phyloP scores from a whole-genome alignment of 805 yeast species.

The Saccharomycopsis sp. region DNA sequence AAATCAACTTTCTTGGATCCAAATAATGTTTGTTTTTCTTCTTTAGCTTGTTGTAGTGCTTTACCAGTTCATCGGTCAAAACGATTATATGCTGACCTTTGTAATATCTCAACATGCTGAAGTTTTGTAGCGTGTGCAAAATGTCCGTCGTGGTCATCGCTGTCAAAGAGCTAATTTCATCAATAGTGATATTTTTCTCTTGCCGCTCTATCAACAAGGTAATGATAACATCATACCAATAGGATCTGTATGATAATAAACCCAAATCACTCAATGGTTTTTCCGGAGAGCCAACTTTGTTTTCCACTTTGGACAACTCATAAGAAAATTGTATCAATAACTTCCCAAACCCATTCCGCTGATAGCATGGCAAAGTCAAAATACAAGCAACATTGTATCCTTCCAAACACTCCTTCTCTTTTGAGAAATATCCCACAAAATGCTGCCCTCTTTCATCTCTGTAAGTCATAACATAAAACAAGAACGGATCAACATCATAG shows the following conservation, averaged over 20 bases:
- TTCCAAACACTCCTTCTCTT: conserved; percentile 94
- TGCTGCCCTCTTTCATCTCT: conserved; percentile 90
- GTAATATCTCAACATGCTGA: conserved; percentile 82
- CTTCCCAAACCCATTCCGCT: conserved; percentile 89
- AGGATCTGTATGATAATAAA: conserved; percentile 84
- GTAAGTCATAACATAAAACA: conserved; percentile 91
- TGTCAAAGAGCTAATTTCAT: conserved; percentile 76
- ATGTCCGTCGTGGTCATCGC: conserved; percentile 97
- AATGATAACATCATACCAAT: conserved; percentile 88
- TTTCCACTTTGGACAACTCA: conserved; percentile 79
- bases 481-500: conserved; percentile 96
- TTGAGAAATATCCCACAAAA: conserved; percentile 91
- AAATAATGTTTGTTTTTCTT: conserved; percentile 68
- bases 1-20: conserved; percentile 59
- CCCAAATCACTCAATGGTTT: conserved; percentile 96
- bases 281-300: conserved; percentile 93
- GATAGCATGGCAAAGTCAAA: conserved; percentile 91
- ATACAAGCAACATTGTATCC: conserved; percentile 96
- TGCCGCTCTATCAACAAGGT: conserved; percentile 58
- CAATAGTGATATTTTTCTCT: conserved; percentile 66
- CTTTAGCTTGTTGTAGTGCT: conserved; percentile 57
- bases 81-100: conserved; percentile 92
- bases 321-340: conserved; percentile 88
- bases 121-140: conserved; percentile 83
- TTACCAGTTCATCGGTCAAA: conserved; percentile 72